Base-by-base conservation (phyloP, 2,329 filamentous ascomycete species). In the Aspergillus floridensis region DNA sequence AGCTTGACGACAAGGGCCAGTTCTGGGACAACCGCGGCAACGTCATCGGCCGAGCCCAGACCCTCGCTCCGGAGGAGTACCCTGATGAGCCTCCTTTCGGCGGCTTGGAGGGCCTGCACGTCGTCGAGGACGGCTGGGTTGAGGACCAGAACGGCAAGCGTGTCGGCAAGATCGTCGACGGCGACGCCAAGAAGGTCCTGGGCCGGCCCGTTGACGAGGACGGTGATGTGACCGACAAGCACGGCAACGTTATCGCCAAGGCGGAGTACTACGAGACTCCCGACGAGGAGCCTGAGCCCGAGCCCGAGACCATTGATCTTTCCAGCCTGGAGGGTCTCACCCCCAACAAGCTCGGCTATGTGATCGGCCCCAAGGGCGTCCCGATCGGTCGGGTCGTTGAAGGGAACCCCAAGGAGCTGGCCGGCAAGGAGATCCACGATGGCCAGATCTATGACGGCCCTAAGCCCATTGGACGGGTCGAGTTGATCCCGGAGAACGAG, bases 11-110 rank as follows among this genome's bases (percentile, higher is more conserved):
- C 60, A 79, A 87, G 72, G 86, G 86, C 21, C 86, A 88, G 67
- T 84, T 88, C 58, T 79, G 87, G 68, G 86, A 87, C 70, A 85
- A 81, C 70, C 82, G 85, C 49, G 86, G 86, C 49, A 86, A 86
- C 48, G 79, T 88, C 63, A 81, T 88, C 62, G 86, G 86, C 46
- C 83, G 82, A 63, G 84, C 86, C 62, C 79, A 84, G 61, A 73
- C 76, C 0, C 65, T 77, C 3, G 72, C 76, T 4, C 57, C 74
- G 16, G 72, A 77, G 57, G 77, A 79, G 0, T 65, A 70, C 14
- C 74, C 75, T 14, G 67, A 72, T 3, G 77, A 79, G 59, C 72
- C 74, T 6, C 74, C 76, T 7, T 76, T 82, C 56, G 72, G 80
- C 22, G 80, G 79, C 19, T 69, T 81, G 5, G 74, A 81, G 49